Evolutionary conservation across 208 protist genomes (phyloP).

Genomic region (Acanthamoeba divionensis): DNA sequence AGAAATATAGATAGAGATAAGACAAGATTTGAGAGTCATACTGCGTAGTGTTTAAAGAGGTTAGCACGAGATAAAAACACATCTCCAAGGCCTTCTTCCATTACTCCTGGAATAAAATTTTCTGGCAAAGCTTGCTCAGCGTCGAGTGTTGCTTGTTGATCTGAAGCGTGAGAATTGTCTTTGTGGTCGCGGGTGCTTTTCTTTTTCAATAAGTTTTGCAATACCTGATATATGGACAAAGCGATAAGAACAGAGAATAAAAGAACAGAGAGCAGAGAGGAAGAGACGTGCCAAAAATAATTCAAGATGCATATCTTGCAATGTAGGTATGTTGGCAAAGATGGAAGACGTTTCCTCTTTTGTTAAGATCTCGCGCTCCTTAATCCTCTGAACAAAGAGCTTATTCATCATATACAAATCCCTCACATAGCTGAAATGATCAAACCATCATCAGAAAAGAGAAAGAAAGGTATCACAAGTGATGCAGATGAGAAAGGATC

Average conservation of each 20-base stretch:
- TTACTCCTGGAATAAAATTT: no score
- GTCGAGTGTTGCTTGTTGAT: no score
- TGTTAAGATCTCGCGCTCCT: background rate
- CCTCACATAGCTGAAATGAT: background rate
- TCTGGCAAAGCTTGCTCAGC: no score
- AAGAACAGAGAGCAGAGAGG: background rate
- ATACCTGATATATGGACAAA: background rate
- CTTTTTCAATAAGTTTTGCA: background rate
- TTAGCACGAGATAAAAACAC: background rate
- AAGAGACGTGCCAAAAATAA: background rate
- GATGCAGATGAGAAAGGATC: background rate
- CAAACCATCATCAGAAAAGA: background rate
- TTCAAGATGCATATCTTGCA: conserved; percentile 27
- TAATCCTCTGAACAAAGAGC: background rate
- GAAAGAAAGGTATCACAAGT: background rate
- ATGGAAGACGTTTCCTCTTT: conserved; percentile 29
- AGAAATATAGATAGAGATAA: background rate
- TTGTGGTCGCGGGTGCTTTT: no score
- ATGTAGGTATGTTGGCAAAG: conserved; percentile 36
- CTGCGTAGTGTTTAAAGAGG: conserved; percentile 42
- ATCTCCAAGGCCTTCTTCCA: background rate
- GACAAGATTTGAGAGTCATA: no score
- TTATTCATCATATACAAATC: conserved; percentile 43
- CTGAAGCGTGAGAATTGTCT: no score
- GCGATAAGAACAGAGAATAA: background rate